Evolutionary conservation across 768 basidiomycete species (phyloP).

Genomic region (Suillus placidus): DNA sequence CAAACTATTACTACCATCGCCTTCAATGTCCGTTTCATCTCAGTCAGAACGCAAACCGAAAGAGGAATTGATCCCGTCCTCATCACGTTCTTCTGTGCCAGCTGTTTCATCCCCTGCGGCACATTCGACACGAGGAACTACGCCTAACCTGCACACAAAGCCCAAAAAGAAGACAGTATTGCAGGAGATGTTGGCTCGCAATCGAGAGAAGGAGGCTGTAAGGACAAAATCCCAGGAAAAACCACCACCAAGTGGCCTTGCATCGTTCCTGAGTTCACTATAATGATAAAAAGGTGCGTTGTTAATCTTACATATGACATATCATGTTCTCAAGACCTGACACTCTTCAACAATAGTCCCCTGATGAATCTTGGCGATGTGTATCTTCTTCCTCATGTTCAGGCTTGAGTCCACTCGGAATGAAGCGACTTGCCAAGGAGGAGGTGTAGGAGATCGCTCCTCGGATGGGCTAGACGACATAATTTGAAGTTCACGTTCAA

Average conservation of each 20-base stretch:
- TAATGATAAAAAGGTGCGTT: constrained; percentile 11
- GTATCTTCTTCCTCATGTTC: not conserved
- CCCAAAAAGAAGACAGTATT: constrained; percentile 60
- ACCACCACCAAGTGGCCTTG: constrained; percentile 42
- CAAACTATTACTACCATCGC: not conserved
- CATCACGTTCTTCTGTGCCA: constrained; percentile 8
- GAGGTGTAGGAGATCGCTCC: constrained; percentile 46
- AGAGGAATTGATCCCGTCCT: not conserved
- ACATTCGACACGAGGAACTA: not conserved
- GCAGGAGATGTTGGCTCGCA: constrained; percentile 65
- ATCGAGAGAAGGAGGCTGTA: constrained; percentile 48
- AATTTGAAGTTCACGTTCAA: not conserved
- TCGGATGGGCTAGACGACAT: not conserved
- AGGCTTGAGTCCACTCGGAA: constrained; percentile 17
- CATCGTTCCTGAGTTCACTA: constrained; percentile 55
- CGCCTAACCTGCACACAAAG: constrained; percentile 34
- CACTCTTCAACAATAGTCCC: not conserved
- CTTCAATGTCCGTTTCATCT: not conserved
- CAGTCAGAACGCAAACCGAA: not conserved
- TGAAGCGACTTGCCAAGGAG: constrained; percentile 64
- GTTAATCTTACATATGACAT: not conserved
- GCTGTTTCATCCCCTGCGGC: not conserved
- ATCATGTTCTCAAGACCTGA: not conserved
- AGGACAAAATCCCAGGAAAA: constrained; percentile 21
- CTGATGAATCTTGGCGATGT: not conserved